Evolutionary conservation across 2,329 filamentous ascomycete species (phyloP).

Genomic region (Colletotrichum filicis): DNA sequence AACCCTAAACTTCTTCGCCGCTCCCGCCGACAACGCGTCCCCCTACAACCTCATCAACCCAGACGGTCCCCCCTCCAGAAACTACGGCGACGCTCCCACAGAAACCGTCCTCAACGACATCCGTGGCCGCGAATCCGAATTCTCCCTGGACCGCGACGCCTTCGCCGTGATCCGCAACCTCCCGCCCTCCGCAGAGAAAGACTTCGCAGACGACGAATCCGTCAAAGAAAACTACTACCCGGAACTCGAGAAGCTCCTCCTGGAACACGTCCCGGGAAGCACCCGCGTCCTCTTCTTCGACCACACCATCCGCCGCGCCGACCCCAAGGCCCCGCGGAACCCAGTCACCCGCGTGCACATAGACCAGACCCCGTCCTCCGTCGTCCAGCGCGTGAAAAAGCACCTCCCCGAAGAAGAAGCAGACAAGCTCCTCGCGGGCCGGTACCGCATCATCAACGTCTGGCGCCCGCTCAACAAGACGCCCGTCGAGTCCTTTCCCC

Average conservation of each 20-base stretch:
- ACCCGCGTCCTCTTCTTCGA: slow-evolving; percentile 81
- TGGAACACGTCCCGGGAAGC: slow-evolving; percentile 73
- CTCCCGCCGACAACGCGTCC: slow-evolving; percentile 66
- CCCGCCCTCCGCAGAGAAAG: slow-evolving; percentile 64
- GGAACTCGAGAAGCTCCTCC: slow-evolving; percentile 79
- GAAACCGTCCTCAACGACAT: slow-evolving; percentile 76
- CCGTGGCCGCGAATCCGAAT: slow-evolving; percentile 74
- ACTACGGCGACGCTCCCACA: slow-evolving; percentile 65
- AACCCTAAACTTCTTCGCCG: slow-evolving; percentile 72
- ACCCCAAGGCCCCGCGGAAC: slow-evolving; percentile 66
- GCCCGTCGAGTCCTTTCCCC: slow-evolving; percentile 73
- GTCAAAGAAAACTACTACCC: slow-evolving; percentile 84
- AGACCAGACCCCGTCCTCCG: slow-evolving; percentile 79
- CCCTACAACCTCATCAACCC: slow-evolving; percentile 79
- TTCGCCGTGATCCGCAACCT: slow-evolving; percentile 74
- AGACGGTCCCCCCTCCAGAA: slow-evolving; percentile 70
- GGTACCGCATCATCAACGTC: slow-evolving; percentile 88
- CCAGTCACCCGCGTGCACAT: slow-evolving; percentile 83
- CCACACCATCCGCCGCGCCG: slow-evolving; percentile 83
- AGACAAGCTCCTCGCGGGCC: slow-evolving; percentile 70
- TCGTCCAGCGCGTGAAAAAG: slow-evolving; percentile 72
- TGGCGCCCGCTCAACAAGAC: slow-evolving; percentile 75
- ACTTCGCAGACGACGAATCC: slow-evolving; percentile 75
- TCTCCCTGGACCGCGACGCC: slow-evolving; percentile 77
- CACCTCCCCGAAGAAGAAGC: slow-evolving; percentile 73